Evolutionary conservation across 148 eudicot species (phyloP).

Genomic region (Simmondsia chinensis): DNA sequence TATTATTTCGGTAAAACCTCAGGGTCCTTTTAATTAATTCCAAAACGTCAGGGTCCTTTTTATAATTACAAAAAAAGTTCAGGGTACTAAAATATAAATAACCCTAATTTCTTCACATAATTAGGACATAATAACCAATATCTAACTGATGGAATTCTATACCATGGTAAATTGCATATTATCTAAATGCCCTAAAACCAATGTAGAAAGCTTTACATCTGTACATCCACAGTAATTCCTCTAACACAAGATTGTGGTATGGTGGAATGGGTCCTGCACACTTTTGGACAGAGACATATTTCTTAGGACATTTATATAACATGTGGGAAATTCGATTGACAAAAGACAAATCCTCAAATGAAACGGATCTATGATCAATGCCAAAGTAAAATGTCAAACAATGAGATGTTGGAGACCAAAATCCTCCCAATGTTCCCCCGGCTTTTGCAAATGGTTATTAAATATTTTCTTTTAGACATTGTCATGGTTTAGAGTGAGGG

Average conservation of each 20-base stretch:
- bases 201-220: conserved; percentile 84
- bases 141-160: conserved; percentile 99
- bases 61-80: too few species aligned
- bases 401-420: conserved; percentile 83
- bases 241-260: conserved; percentile 98
- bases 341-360: conserved; percentile 86
- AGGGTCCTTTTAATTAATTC: too few species aligned
- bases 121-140: too few species aligned
- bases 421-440: conserved; percentile 98
- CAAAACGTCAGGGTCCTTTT: too few species aligned
- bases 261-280: conserved; percentile 99
- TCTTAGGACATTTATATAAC: conserved; percentile 93
- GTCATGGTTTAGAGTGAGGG: conserved; percentile 95
- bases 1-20: too few species aligned
- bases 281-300: conserved; percentile 93
- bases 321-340: conserved; percentile 78
- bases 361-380: conserved; percentile 91
- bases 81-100: too few species aligned
- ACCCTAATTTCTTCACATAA: too few species aligned
- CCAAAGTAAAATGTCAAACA: conserved; percentile 76
- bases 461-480: conserved; percentile 91
- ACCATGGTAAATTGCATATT: conserved; percentile 89
- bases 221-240: conserved; percentile 91
- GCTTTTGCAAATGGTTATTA: conserved; percentile 90
- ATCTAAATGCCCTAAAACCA: conserved; percentile 89